Conservation (phyloP, 495 filamentous ascomycete species). For the Penicillium pulvis region DNA sequence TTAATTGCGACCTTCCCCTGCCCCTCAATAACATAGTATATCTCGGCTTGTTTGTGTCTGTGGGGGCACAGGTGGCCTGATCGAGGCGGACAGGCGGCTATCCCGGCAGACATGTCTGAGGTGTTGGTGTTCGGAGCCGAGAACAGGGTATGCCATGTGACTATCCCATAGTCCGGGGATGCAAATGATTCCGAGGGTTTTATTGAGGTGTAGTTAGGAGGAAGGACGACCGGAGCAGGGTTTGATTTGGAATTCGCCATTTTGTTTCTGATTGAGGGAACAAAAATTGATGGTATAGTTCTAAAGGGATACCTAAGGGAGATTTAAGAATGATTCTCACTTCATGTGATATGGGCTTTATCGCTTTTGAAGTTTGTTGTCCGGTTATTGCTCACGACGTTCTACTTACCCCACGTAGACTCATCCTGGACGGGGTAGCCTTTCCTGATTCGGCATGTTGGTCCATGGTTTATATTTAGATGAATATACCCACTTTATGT, state of each 20-base stretch:
- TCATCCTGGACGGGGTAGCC: background rate
- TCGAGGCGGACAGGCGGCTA: constrained; percentile 29
- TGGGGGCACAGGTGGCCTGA: constrained; percentile 35
- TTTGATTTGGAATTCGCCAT: background rate
- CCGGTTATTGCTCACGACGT: too few species aligned
- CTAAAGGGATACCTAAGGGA: background rate
- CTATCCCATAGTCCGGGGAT: constrained; percentile 14
- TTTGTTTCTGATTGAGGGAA: background rate
- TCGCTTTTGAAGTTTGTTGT: too few species aligned
- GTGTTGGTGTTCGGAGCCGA: constrained; percentile 29
- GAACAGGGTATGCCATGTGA: constrained; percentile 42
- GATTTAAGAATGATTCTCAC: background rate
- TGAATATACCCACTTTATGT: background rate
- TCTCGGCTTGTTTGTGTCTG: constrained; percentile 38
- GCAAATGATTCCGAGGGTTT: constrained; percentile 25
- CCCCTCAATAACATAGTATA: constrained; percentile 41
- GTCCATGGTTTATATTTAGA: background rate
- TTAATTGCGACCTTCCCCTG: constrained; percentile 32
- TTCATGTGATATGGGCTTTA: too few species aligned
- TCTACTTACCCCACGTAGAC: background rate
- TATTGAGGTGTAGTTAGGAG: background rate
- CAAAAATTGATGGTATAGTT: background rate
- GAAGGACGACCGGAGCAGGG: background rate
- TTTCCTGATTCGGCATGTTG: background rate
- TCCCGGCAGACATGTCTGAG: constrained; percentile 33